Base-by-base conservation (phyloP, 1,139 yeast species). In the Yamadazyma triangularis region DNA sequence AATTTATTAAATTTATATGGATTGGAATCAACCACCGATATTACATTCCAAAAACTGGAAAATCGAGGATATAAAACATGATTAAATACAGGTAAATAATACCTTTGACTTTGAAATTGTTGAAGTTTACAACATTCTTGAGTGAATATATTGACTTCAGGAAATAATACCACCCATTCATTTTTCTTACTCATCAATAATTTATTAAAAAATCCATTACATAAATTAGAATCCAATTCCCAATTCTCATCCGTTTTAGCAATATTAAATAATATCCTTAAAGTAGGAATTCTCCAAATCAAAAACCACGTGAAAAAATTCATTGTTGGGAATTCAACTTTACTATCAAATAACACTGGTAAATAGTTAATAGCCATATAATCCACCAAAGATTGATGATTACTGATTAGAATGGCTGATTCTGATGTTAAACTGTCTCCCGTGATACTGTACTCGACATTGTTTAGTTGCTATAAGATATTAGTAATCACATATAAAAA, bases 81-180 rank as follows among this genome's bases (percentile, higher is more conserved):
- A 10, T 67, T 53, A 19, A 77, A 64, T 15, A 47, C 48, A 0
- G 87, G 84, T 26, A 77, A 57, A 34, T 62, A 75, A 45, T 64
- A 76, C 40, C 68, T 69, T 26, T 68, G 66, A 20, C 73, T 60
- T 36, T 78, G 66, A 26, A 66, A 63, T 26, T 63, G 58, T 39
- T 80, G 86, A 10, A 78, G 44, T 6, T 56, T 50, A 0, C 64
- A 50, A 19, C 70, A 65, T 22, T 65, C 67, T 4, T 63, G 54
- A 0, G 78, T 72, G 55, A 74, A 70, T 3, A 81, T 73, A 47
- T 82, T 83, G 2, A 81, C 89, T 51, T 83, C 93, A 0, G 93
- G 91, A 38, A 82, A 82, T 8, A 79, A 39, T 2, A 73, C 70
- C 4, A 79, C 44, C 85, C 85, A 79, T 40, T 70, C 70, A 3